phyloP scores from a whole-genome alignment of 2,329 filamentous ascomycete species.

The Monilinia fructicola region DNA sequence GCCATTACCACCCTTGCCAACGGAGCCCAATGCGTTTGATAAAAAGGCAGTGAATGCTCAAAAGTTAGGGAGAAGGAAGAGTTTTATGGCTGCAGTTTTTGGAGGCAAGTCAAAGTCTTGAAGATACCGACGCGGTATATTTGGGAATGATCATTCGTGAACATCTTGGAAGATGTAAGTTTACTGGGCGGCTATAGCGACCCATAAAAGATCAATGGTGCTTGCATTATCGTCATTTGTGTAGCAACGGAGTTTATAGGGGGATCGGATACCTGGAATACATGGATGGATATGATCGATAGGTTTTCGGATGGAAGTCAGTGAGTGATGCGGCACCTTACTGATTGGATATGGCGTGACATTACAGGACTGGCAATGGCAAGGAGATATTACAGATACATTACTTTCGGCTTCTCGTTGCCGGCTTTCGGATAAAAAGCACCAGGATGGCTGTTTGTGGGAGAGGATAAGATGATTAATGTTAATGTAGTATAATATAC shows the following conservation, averaged over 20 bases:
- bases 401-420: neutral
- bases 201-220: neutral
- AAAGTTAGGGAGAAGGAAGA: conserved; percentile 46
- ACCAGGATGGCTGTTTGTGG: neutral
- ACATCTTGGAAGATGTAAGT: neutral
- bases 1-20: conserved; percentile 35
- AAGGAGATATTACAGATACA: neutral
- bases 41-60: conserved; percentile 34
- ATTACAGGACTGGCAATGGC: conserved; percentile 6
- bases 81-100: conserved; percentile 50
- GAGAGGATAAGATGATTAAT: neutral
- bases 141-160: neutral
- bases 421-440: neutral
- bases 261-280: neutral
- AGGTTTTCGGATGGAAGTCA: neutral
- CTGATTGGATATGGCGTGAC: conserved; percentile 13
- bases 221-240: conserved; percentile 16
- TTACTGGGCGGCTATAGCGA: neutral
- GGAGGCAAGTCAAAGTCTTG: conserved; percentile 32
- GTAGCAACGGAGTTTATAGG: conserved; percentile 27
- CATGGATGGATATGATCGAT: conserved; percentile 2
- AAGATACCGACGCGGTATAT: neutral
- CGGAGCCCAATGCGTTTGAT: conserved; percentile 30
- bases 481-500: neutral
- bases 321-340: neutral